Percentiles rank a stretch among this genome's conserved stretches.
phyloP scores from a whole-genome alignment of 2,329 filamentous ascomycete species.

The Zymoseptoria tritici region DNA sequence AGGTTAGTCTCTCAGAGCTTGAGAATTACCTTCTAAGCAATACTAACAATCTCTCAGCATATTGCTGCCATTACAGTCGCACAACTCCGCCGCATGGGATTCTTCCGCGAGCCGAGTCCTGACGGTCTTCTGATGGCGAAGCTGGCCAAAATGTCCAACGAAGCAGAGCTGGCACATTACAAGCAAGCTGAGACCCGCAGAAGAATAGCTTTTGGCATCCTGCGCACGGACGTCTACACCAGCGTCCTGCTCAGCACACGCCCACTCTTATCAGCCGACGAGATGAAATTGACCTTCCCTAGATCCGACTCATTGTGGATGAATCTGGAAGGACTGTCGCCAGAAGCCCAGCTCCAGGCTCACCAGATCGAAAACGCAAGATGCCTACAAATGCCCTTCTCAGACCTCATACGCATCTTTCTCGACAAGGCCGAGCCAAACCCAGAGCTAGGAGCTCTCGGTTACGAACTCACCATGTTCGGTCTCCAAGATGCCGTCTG shows the following conservation, averaged over 20 bases:
- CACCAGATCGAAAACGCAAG: slow-evolving; percentile 5
- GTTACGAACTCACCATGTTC: slow-evolving; percentile 12
- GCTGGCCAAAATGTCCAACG: neutral
- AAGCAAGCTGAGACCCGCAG: slow-evolving; percentile 6
- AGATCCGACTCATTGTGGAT: slow-evolving; percentile 8
- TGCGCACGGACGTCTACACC: slow-evolving; percentile 12
- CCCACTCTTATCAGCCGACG: slow-evolving; percentile 11
- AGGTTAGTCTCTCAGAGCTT: neutral
- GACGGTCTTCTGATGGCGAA: slow-evolving; percentile 1
- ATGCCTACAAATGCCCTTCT: slow-evolving; percentile 12
- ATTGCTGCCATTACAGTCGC: slow-evolving; percentile 12
- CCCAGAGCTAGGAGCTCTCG: slow-evolving; percentile 9
- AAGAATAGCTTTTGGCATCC: slow-evolving; percentile 11
- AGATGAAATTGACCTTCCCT: slow-evolving; percentile 12
- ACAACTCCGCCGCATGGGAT: slow-evolving; percentile 13
- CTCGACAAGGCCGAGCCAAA: slow-evolving; percentile 10
- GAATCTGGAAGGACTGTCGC: slow-evolving; percentile 1
- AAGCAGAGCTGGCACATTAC: slow-evolving; percentile 2
- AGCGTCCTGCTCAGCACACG: slow-evolving; percentile 11
- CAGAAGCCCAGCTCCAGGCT: slow-evolving; percentile 1
- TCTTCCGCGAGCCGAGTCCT: slow-evolving; percentile 10
- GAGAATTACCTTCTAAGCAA: neutral
- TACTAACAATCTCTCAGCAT: slow-evolving; percentile 3
- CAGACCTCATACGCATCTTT: slow-evolving; percentile 13
- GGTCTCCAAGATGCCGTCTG: slow-evolving; percentile 14